Conservation (phyloP, 2,329 filamentous ascomycete genomes). For the Sclerotinia subarctica region DNA sequence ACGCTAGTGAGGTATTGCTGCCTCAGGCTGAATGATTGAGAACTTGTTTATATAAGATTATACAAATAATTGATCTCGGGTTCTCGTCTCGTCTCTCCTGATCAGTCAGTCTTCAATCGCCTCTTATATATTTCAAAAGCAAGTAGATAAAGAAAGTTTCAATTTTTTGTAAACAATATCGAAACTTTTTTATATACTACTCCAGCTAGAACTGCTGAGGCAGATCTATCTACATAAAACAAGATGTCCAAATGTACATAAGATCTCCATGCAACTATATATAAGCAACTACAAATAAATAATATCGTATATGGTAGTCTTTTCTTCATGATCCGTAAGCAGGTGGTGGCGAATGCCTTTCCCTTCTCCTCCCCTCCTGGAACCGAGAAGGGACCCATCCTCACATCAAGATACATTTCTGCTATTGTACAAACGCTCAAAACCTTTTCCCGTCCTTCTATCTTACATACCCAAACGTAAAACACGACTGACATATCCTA, state of each 20-base stretch:
- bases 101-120: background rate
- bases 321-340: background rate
- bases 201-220: too few species aligned
- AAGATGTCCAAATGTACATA: slow-evolving; percentile 1
- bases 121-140: background rate
- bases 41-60: too few species aligned
- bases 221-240: background rate
- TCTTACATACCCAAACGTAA: background rate
- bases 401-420: background rate
- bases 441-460: background rate
- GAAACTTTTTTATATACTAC: background rate
- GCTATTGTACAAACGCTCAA: slow-evolving; percentile 7
- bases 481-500: background rate
- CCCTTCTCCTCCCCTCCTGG: background rate
- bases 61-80: too few species aligned
- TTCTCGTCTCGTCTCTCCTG: background rate
- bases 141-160: background rate
- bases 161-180: background rate
- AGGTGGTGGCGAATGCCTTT: background rate
- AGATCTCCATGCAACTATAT: background rate
- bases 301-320: background rate
- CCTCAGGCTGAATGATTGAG: background rate
- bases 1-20: slow-evolving; percentile 16
- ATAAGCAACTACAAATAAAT: slow-evolving; percentile 12
- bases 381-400: background rate